phyloP scores from a whole-genome alignment of 2,329 filamentous ascomycete species.

The Sclerotinia nivalis region DNA sequence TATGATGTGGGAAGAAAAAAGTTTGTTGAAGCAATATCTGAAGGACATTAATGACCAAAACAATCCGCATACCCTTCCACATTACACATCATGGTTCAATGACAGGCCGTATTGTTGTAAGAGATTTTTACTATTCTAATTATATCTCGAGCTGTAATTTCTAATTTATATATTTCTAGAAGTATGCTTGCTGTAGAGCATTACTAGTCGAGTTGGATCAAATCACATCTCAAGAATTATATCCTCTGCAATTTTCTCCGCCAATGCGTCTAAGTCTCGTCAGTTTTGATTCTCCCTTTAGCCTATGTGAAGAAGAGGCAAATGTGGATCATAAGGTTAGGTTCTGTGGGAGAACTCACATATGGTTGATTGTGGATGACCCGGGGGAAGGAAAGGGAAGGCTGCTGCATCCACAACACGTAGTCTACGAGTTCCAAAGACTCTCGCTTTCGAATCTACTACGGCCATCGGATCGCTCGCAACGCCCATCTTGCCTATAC shows the following conservation, averaged over 20 bases:
- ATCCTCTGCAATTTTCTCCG: constrained; percentile 16
- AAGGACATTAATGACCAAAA: no score
- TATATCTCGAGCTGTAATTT: no score
- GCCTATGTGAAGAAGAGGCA: neutral
- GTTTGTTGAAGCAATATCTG: no score
- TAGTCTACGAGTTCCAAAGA: constrained; percentile 27
- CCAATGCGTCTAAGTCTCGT: constrained; percentile 6
- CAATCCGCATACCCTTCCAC: no score
- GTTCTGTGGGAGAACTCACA: neutral
- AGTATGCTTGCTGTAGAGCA: no score
- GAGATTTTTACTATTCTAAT: no score
- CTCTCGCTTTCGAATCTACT: constrained; percentile 30
- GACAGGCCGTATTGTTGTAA: no score
- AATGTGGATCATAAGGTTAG: neutral
- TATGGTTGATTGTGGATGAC: constrained; percentile 41
- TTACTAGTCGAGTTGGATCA: no score
- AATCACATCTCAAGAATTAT: neutral
- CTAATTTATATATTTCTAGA: no score
- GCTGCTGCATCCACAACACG: constrained; percentile 33
- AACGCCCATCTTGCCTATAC: constrained; percentile 49
- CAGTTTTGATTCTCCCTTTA: no score
- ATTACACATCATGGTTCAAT: no score
- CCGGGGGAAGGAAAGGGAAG: constrained; percentile 41
- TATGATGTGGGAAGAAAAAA: no score
- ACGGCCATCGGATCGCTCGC: constrained; percentile 42